A percentile compares a stretch with the other conserved stretches of the same genome.
Conservation (phyloP, 495 filamentous ascomycete genomes). For the Daldinia decipiens region DNA sequence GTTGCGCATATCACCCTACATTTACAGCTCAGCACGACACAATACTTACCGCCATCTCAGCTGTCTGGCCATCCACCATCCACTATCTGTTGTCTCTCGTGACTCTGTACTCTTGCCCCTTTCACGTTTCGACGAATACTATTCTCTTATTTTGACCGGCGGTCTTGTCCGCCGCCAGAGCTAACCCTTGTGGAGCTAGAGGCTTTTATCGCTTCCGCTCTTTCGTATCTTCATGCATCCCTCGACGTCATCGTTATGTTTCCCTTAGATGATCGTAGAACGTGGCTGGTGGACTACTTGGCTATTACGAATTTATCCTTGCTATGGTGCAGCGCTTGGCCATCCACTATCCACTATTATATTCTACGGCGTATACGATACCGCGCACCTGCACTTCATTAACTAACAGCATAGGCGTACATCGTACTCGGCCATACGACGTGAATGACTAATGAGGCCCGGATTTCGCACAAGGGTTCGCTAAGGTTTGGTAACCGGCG, state of each 20-base stretch:
- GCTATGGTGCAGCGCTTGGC: slow-evolving; percentile 16
- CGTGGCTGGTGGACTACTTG: slow-evolving; percentile 1
- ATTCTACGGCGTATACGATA: slow-evolving; percentile 2
- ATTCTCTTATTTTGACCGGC: slow-evolving; percentile 9
- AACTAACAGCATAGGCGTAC: not conserved
- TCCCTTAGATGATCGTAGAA: not conserved
- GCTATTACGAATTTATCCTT: slow-evolving; percentile 18
- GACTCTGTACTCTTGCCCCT: slow-evolving; percentile 32
- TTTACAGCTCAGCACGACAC: slow-evolving; percentile 40
- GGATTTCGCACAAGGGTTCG: not conserved
- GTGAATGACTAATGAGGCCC: not conserved
- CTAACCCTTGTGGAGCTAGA: slow-evolving; percentile 9
- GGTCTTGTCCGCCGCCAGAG: slow-evolving; percentile 33
- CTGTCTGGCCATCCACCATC: slow-evolving; percentile 36
- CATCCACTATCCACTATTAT: slow-evolving; percentile 1
- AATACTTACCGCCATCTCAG: slow-evolving; percentile 44
- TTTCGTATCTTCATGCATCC: slow-evolving; percentile 37
- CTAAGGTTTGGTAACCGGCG: not conserved
- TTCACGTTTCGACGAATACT: slow-evolving; percentile 21
- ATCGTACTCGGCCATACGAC: not conserved
- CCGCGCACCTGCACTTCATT: not conserved
- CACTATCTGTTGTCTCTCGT: slow-evolving; percentile 28
- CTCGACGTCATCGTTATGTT: slow-evolving; percentile 31
- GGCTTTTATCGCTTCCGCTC: slow-evolving; percentile 27
- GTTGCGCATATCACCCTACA: slow-evolving; percentile 35